Base-by-base conservation (phyloP, 441 rosid genomes). In the Euphorbia schlechtendalii region DNA sequence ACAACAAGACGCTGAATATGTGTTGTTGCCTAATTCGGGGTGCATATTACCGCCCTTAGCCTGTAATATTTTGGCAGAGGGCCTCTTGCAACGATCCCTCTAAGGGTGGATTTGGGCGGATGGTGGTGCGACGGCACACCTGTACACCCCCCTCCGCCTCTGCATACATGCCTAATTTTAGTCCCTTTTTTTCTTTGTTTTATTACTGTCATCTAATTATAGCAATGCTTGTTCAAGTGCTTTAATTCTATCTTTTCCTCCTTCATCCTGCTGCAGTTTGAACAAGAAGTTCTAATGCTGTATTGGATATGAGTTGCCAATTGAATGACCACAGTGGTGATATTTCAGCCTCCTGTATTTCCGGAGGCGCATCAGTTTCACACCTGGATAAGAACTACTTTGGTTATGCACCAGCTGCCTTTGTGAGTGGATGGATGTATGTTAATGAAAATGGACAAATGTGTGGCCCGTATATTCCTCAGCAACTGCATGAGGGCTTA, bases 391-490 rank as follows among this genome's bases (percentile, higher is more conserved):
- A 79, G 73, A 81, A 69, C 65, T 74, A 69, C 70, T 40, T 73
- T 57, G 85, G 78, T 36, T 75, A 65, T 57, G 49, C 75, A 0
- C 72, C 76, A 8, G 71, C 78, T 62, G 71, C 77, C 59, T 81
- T 74, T 82, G 96, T 81, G 21, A 86, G 75, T 63, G 96, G 96
- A 30, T 94, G 99, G 99, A 89, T 81, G 94, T 94, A 91, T 54
- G 63, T 79, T 30, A 91, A 94, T 75, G 94, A 91, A 71, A 81
- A 79, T 65, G 89, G 94, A 27, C 87, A 85, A 72, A 84, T 94
- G 92, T 91, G 96, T 72, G 99, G 99, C 59, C 96, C 99, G 69
- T 94, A 94, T 62, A 77, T 90, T 64, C 90, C 85, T 56, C 86
- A 92, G 30, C 99, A 95, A 76, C 72, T 95, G 28, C 82, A 65